These are phyloP conservation scores for Leccinum boreale DNA, from an alignment of 768 basidiomycete species.

Conservation along the genomic window DNA sequence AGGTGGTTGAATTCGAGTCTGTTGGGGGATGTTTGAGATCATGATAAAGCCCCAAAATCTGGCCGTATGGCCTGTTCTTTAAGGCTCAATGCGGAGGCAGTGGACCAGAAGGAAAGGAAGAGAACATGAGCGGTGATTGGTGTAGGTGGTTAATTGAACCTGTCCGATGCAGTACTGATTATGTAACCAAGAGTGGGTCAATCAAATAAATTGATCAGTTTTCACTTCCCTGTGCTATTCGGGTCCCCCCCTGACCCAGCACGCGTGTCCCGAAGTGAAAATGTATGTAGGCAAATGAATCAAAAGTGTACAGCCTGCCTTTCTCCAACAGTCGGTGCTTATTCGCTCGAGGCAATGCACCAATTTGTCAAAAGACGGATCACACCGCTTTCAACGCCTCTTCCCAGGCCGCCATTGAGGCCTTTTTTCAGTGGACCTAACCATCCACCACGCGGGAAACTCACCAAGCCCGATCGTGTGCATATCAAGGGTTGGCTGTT, in stretches of 20 bases:
- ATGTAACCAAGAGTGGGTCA: slow-evolving; percentile 21
- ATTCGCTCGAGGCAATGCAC: slow-evolving; percentile 2
- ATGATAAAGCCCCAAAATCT: slow-evolving; percentile 15
- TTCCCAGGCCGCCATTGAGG: neutral
- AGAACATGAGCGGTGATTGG: slow-evolving; percentile 22
- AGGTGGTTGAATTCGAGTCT: slow-evolving; percentile 16
- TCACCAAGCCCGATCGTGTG: slow-evolving; percentile 1
- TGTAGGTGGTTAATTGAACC: slow-evolving; percentile 15
- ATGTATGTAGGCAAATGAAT: neutral
- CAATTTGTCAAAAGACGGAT: slow-evolving; percentile 1
- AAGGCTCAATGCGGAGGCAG: slow-evolving; percentile 26
- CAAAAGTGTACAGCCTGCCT: slow-evolving; percentile 8
- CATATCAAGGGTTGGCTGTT: neutral
- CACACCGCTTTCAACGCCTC: neutral
- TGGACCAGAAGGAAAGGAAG: slow-evolving; percentile 18
- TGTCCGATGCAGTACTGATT: slow-evolving; percentile 23
- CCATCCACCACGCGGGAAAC: neutral
- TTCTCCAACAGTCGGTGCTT: neutral
- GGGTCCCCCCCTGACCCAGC: slow-evolving; percentile 30
- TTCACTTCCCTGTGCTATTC: neutral
- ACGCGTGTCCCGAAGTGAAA: slow-evolving; percentile 1
- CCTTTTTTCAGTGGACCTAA: neutral
- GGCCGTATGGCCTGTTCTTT: slow-evolving; percentile 28
- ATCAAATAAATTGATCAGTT: neutral
- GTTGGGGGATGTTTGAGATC: slow-evolving; percentile 21